Base-by-base conservation (phyloP, 257 asterid species). In the Capsicum pubescens region DNA sequence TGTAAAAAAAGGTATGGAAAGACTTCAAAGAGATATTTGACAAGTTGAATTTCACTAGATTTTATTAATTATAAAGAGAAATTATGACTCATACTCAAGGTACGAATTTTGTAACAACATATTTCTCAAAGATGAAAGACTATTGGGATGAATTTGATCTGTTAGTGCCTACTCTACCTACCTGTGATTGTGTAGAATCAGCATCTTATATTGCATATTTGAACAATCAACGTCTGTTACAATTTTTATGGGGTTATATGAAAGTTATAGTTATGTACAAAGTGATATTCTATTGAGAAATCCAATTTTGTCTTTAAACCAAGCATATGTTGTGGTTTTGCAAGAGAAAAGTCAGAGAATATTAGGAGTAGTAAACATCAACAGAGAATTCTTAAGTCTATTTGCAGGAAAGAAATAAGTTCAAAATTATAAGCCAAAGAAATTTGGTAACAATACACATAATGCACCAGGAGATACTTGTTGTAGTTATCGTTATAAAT, bases 171-270 rank as follows among this genome's bases (percentile, higher is more conserved):
- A 5, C 26, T 6, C 5, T 2, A 1, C 19, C 8, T 6, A 4
- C 11, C 16, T 58, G 21, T 17, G 19, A 58, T 17, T 58, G 5
- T 58, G 19, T 15, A 3, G 9, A 58, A 7, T 58, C 4, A 7
- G 0, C 2, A 9, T 0, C 26, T 0, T 17, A 6, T 17, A 0
- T 17, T 2, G 11, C 6, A 58, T 8, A 6, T 0, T 58, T 58
- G 2, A 8, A 6, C 2, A 8, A 58, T 1, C 64, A 58, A 0
- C 64, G 4, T 16, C 21, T 16, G 0, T n/a, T 58, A 2, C 4
- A 58, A 16, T 58, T 16, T 16, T 8, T 8, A 21, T 8, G 5
- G 35, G 67, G 7, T 4, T 60, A 2, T 17, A n/a, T 60, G 13
- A 60, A 9, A n/a, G 6, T 2, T n/a, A 58, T 7, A 19, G 4